A percentile compares a stretch with the other conserved stretches of the same genome.
These are phyloP conservation scores for Podaxis sp. DNA, from an alignment of 768 basidiomycete species.

Conservation along the genomic window DNA sequence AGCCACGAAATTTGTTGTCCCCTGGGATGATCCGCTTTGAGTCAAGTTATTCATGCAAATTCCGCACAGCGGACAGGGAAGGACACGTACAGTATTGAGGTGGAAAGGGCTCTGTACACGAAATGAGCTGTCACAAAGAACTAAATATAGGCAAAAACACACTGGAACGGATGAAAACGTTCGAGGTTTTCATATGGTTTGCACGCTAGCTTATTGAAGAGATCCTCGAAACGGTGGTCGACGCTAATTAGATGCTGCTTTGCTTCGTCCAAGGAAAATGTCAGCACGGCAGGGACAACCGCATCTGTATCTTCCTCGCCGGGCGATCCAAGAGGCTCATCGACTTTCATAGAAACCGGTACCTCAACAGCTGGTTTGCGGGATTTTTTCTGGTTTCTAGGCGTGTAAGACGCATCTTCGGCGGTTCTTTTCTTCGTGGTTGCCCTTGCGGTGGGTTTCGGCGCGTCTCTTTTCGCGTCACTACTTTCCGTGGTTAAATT, in stretches of 20 bases:
- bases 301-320: conserved; percentile 21
- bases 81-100: conserved; percentile 64
- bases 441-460: conserved; percentile 9
- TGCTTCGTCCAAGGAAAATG: conserved; percentile 77
- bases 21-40: conserved; percentile 29
- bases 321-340: conserved; percentile 5
- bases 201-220: conserved; percentile 68
- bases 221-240: conserved; percentile 68
- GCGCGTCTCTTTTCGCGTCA: not conserved
- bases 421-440: conserved; percentile 23
- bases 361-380: conserved; percentile 12
- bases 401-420: conserved; percentile 15
- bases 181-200: conserved; percentile 77
- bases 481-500: conserved; percentile 5
- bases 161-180: conserved; percentile 83
- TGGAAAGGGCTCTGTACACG: conserved; percentile 56
- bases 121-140: conserved; percentile 1
- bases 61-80: not conserved
- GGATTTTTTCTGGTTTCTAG: conserved; percentile 16
- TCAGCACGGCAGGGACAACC: conserved; percentile 67
- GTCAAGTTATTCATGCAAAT: not conserved
- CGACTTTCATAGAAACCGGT: conserved; percentile 19
- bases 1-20: conserved; percentile 86
- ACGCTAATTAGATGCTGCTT: conserved; percentile 65
- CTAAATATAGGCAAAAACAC: conserved; percentile 15